A percentile compares a stretch with the other conserved stretches of the same genome.
Evolutionary conservation across 352 stramenopile species (phyloP).

Genomic region (Phytophthora megakarya): DNA sequence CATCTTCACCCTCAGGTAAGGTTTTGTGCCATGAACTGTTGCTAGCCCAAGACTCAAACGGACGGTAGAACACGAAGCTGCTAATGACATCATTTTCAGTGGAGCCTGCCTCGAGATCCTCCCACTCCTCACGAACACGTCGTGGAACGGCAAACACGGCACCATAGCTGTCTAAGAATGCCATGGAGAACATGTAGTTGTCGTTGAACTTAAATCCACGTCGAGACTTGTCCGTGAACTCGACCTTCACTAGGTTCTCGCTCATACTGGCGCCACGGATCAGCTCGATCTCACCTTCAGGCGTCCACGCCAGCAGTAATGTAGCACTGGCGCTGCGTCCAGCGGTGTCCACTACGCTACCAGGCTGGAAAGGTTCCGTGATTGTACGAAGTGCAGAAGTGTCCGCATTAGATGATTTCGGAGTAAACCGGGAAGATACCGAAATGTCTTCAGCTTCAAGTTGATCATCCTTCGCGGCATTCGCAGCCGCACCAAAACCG

Average conservation of each 20-base stretch:
- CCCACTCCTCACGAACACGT: conserved; percentile 65
- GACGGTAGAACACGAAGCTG: conserved; percentile 83
- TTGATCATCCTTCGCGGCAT: conserved; percentile 26
- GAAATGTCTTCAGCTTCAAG: conserved; percentile 28
- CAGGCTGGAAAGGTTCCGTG: conserved; percentile 72
- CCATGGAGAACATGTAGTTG: conserved; percentile 85
- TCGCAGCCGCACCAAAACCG: conserved; percentile 61
- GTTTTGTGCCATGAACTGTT: conserved; percentile 82
- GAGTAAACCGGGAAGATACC: conserved; percentile 1
- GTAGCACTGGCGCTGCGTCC: conserved; percentile 39
- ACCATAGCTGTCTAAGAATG: conserved; percentile 69
- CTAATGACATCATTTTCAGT: conserved; percentile 59
- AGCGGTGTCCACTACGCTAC: conserved; percentile 47
- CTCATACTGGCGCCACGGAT: conserved; percentile 69
- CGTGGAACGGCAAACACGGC: conserved; percentile 75
- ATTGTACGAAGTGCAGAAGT: conserved; percentile 35
- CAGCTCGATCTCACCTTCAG: conserved; percentile 79
- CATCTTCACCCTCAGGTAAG: conserved; percentile 72
- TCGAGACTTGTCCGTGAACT: conserved; percentile 80
- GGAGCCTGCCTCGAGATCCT: conserved; percentile 41
- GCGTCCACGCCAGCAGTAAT: conserved; percentile 72
- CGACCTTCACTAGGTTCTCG: conserved; percentile 81
- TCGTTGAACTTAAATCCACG: conserved; percentile 88
- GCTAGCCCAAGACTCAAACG: conserved; percentile 83
- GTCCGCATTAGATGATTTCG: conserved; percentile 7